Evolutionary conservation across 2,329 filamentous ascomycete genomes (phyloP), one percentile per base, ranked within the genome.

Genomic region (Fusarium heterosporum): DNA sequence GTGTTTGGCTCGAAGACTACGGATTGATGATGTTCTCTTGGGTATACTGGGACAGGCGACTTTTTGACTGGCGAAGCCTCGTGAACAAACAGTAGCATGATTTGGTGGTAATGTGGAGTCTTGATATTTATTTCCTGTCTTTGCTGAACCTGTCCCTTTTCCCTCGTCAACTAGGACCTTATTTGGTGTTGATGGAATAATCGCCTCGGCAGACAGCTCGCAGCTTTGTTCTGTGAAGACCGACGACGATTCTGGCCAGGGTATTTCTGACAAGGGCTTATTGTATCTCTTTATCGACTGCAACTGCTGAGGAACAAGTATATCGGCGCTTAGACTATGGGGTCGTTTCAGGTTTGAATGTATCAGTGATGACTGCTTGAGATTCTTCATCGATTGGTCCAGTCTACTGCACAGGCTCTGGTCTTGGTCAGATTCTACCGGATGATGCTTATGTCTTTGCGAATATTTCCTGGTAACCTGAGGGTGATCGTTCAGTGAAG

Each of bases 11-110:
- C 53, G 60, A 19, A 69, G 52, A 26, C 57, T 73, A 34, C 59
- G 68, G n/a, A 78, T 76, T 4, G 78, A 79, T 25, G 78, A 79
- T 26, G 71, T 76, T 61, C 78, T 73, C 51, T 69, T 71, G 14
- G 78, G 78, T 40, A 79, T 75, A 54, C 75, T 77, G 13, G 78
- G 78, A 42, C 71, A 73, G 7, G 68, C 72, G n/a, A 61, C 59
- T 19, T 68, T 70, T 39, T 61, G 70, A 4, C 69, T 62, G 3
- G 68, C 66, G n/a, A 74, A 55, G 13, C 70, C 72, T 59, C 71
- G 72, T 40, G 73, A 74, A 64, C 73, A 73, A 28, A 75, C 65
- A 9, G 66, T 68, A 36, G 66, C 56, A 43, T 75, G 72, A 14
- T 68, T 52, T n/a, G 66, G 53, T 17, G 68, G 63, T 57, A 41